Base-by-base conservation (phyloP, 306 rosid genomes). In the Begonia fuchsioides region DNA sequence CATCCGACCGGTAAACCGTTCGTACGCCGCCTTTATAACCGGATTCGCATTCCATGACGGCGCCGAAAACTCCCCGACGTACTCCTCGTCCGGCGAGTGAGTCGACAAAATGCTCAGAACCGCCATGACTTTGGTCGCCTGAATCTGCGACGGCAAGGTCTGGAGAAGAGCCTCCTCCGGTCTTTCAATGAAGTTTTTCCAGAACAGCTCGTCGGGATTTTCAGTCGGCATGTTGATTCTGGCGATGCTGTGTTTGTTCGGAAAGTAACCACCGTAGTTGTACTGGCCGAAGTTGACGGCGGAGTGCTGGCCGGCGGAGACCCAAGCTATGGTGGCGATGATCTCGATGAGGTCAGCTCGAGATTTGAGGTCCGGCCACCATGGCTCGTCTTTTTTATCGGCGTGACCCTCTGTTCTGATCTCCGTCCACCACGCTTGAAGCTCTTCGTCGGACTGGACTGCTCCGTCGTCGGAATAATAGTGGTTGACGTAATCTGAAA, bases 71-170 rank as follows among this genome's bases (percentile, higher is more conserved):
- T 68, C 67, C 16, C 95, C 95, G 6, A 86, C 39, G n/a, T n/a
- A n/a, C n/a, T n/a, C n/a, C n/a, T n/a, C n/a, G n/a, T n/a, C n/a
- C n/a, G n/a, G n/a, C n/a, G 55, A 86, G 59, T 86, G 96, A 54
- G 49, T 74, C 2, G 88, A 86, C 18, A 86, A 55, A 39, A 86
- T 60, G 38, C 81, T 84, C 69, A 86, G 53, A 15, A 78, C 78
- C 9, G 86, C 80, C 73, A 79, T 76, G 2, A 76, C 52, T 38
- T 38, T 62, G 0, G 80, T 68, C 11, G 93, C 96, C 70, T 86
- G 96, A 39, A 78, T 49, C 8, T 78, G 78, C 6, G 96, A 66
- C 48, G 85, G 96, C 10, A 76, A 81, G 53, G 87, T 76, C 61
- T 9, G 93, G 11, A 88, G 78, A 16, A 70, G 38, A n/a, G 63